Conservation (phyloP, 2,329 filamentous ascomycete species). For the Nothophaeocryptopus gaeumannii region DNA sequence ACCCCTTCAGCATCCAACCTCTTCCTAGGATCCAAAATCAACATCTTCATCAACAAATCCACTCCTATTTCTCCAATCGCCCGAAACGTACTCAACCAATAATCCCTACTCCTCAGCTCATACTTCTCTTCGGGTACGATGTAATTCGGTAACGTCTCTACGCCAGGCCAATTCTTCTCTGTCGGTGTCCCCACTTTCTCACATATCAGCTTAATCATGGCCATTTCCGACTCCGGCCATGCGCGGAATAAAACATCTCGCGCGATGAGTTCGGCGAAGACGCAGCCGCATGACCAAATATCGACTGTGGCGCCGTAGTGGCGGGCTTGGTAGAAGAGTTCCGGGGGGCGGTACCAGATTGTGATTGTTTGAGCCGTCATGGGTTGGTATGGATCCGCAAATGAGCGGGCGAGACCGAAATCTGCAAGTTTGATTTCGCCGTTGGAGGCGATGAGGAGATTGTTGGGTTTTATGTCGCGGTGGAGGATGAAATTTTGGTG, state of each 20-base stretch:
- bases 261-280: slow-evolving; percentile 87
- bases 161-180: slow-evolving; percentile 93
- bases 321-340: slow-evolving; percentile 84
- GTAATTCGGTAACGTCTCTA: slow-evolving; percentile 75
- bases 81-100: slow-evolving; percentile 74
- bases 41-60: slow-evolving; percentile 81
- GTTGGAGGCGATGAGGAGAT: slow-evolving; percentile 87
- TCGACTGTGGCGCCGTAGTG: slow-evolving; percentile 91
- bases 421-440: slow-evolving; percentile 94
- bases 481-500: slow-evolving; percentile 92
- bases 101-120: slow-evolving; percentile 62
- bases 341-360: slow-evolving; percentile 91
- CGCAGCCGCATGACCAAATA: slow-evolving; percentile 87
- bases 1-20: slow-evolving; percentile 74
- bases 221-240: slow-evolving; percentile 77
- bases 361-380: slow-evolving; percentile 98
- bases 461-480: slow-evolving; percentile 98
- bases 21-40: slow-evolving; percentile 81
- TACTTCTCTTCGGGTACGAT: slow-evolving; percentile 63
- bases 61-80: slow-evolving; percentile 79
- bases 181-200: slow-evolving; percentile 84
- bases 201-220: slow-evolving; percentile 81
- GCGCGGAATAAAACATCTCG: slow-evolving; percentile 70
- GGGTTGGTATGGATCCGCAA: slow-evolving; percentile 76
- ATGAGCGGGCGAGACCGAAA: slow-evolving; percentile 89